Conservation (phyloP, 352 stramenopile species). For the Phytopythium helicoides region DNA sequence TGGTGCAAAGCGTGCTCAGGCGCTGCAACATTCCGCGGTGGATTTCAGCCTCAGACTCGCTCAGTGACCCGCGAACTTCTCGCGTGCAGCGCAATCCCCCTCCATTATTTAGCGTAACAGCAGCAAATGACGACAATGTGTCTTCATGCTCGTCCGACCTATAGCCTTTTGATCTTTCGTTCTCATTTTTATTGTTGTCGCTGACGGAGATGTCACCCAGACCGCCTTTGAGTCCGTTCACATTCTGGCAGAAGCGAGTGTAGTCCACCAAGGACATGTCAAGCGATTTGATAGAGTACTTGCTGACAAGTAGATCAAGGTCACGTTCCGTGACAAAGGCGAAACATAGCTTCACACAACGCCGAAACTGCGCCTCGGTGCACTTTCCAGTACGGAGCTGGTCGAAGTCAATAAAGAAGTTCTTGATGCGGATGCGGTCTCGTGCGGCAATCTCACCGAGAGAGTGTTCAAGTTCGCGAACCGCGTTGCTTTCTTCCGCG, state of each 20-base stretch:
- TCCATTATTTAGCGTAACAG: background rate
- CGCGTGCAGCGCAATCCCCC: constrained; percentile 46
- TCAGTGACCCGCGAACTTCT: constrained; percentile 55
- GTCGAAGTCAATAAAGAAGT: constrained; percentile 87
- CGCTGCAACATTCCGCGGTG: constrained; percentile 62
- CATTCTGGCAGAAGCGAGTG: constrained; percentile 63
- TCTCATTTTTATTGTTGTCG: constrained; percentile 48
- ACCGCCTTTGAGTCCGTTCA: constrained; percentile 39
- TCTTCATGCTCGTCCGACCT: constrained; percentile 20
- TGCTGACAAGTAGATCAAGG: constrained; percentile 51
- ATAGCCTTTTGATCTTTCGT: constrained; percentile 22
- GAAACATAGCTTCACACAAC: constrained; percentile 80
- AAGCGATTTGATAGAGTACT: constrained; percentile 46
- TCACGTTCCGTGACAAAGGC: constrained; percentile 56
- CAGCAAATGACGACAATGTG: constrained; percentile 24
- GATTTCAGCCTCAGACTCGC: constrained; percentile 34
- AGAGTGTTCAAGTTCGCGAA: constrained; percentile 54
- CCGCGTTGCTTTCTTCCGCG: constrained; percentile 14
- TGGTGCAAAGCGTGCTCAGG: constrained; percentile 51
- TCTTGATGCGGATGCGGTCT: constrained; percentile 79
- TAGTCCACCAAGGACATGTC: constrained; percentile 73
- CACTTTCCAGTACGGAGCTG: constrained; percentile 71
- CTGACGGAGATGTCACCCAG: constrained; percentile 2
- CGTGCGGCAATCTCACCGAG: constrained; percentile 57
- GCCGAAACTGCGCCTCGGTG: constrained; percentile 72